These are phyloP conservation scores for Phytopythium litorale DNA, from an alignment of 352 stramenopile genomes.

Conservation along the genomic window DNA sequence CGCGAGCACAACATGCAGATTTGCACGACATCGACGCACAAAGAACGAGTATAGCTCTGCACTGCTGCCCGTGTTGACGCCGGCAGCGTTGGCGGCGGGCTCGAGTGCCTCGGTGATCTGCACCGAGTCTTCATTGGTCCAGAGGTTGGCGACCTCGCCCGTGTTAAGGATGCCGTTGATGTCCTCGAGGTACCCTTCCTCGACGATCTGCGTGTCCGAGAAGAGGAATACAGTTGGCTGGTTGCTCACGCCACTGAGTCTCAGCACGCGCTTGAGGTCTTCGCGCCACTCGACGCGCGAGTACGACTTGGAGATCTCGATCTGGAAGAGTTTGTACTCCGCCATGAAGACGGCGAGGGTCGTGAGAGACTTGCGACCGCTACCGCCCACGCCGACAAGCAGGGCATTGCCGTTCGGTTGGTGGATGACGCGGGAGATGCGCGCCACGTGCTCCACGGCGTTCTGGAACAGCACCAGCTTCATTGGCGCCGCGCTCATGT, in stretches of 20 bases:
- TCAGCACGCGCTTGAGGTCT: constrained; percentile 89
- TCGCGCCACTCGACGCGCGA: constrained; percentile 90
- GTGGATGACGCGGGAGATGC: constrained; percentile 91
- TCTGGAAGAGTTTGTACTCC: constrained; percentile 94
- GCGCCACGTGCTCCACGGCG: constrained; percentile 92
- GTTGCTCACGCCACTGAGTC: constrained; percentile 73
- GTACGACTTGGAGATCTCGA: constrained; percentile 96
- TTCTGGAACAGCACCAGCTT: constrained; percentile 94
- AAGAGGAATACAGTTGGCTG: constrained; percentile 92
- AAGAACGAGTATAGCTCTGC: constrained; percentile 91
- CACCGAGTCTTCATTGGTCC: constrained; percentile 87
- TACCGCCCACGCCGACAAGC: constrained; percentile 91
- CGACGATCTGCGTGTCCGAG: constrained; percentile 92
- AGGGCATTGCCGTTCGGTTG: constrained; percentile 93
- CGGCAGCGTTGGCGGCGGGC: constrained; percentile 43
- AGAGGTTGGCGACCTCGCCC: constrained; percentile 91
- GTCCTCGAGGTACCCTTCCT: constrained; percentile 91
- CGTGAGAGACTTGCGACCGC: constrained; percentile 91
- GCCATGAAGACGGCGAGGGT: constrained; percentile 93
- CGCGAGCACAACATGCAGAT: constrained; percentile 93
- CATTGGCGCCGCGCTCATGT: constrained; percentile 93
- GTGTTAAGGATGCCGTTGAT: constrained; percentile 94
- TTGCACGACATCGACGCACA: constrained; percentile 86
- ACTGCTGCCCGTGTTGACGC: constrained; percentile 69
- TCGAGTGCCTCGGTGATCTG: constrained; percentile 79